Evolutionary conservation across 116 monocot species (phyloP).

Genomic region (Zostera marina): DNA sequence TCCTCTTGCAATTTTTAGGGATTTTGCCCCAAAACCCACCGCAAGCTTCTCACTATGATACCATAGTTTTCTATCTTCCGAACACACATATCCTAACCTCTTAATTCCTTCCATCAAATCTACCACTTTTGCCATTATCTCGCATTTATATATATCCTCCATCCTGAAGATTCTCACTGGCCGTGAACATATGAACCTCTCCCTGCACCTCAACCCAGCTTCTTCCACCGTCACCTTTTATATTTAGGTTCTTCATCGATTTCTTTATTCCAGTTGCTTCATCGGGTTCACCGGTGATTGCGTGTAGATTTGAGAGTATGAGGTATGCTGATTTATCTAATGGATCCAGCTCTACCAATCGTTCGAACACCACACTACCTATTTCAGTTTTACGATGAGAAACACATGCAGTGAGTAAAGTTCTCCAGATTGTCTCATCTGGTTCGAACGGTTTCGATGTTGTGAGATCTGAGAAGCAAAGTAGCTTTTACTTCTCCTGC

Average conservation of each 20-base stretch:
- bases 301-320: slow-evolving; percentile 39
- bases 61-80: slow-evolving; percentile 16
- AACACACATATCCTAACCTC: slow-evolving; percentile 26
- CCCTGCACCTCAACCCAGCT: slow-evolving; percentile 66
- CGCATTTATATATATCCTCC: slow-evolving; percentile 3
- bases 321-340: slow-evolving; percentile 50
- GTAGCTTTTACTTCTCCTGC: slow-evolving; percentile 39
- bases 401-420: slow-evolving; percentile 32
- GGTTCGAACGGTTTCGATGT: slow-evolving; percentile 35
- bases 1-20: too few relatives aligned
- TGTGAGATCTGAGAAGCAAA: slow-evolving; percentile 13
- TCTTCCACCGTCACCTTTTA: slow-evolving; percentile 43
- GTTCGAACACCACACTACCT: slow-evolving; percentile 6
- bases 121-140: slow-evolving; percentile 17
- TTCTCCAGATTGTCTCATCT: slow-evolving; percentile 53
- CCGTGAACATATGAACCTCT: slow-evolving; percentile 41
- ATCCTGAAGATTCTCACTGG: slow-evolving; percentile 15
- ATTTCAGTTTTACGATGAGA: slow-evolving; percentile 19
- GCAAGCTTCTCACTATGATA: slow-evolving; percentile 63
- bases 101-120: slow-evolving; percentile 20
- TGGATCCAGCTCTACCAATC: slow-evolving; percentile 29
- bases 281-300: slow-evolving; percentile 14
- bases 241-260: slow-evolving; percentile 29
- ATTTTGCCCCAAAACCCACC: slow-evolving; percentile 18
- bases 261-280: slow-evolving; percentile 21